These are phyloP conservation scores for Wickerhamomyces hampshirensis DNA, from an alignment of 805 yeast genomes.

Conservation along the genomic window DNA sequence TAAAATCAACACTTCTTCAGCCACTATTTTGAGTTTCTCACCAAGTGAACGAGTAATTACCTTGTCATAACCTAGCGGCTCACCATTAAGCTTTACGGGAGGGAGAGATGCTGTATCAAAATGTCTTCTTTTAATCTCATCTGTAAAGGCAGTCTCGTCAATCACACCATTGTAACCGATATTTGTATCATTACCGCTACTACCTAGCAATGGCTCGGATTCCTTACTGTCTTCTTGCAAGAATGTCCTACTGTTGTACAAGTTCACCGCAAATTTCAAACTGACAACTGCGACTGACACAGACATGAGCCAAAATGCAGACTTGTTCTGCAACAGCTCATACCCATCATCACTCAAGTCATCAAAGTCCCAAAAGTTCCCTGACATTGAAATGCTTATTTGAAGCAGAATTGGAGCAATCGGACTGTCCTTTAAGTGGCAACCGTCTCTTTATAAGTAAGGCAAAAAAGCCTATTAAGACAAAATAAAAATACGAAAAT, in stretches of 20 bases:
- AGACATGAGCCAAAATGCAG: constrained; percentile 31
- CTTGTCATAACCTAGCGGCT: constrained; percentile 50
- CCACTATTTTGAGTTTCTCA: constrained; percentile 51
- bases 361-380: constrained; percentile 67
- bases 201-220: constrained; percentile 13
- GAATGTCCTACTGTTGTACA: neutral
- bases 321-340: constrained; percentile 32
- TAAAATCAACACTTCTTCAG: constrained; percentile 43
- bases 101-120: constrained; percentile 57
- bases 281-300: constrained; percentile 16
- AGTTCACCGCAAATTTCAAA: constrained; percentile 7
- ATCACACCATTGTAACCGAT: constrained; percentile 5
- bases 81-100: constrained; percentile 54
- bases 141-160: constrained; percentile 24
- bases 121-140: constrained; percentile 41
- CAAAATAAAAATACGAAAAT: too few species aligned
- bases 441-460: too few species aligned
- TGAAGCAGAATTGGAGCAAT: too few species aligned
- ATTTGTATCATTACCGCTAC: neutral
- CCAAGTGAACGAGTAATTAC: constrained; percentile 40
- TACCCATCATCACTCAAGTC: constrained; percentile 54
- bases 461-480: too few species aligned
- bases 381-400: too few species aligned
- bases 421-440: too few species aligned
- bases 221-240: constrained; percentile 9